These are phyloP conservation scores for Aureobasidium sp. DNA, from an alignment of 2,329 filamentous ascomycete genomes.

Conservation along the genomic window DNA sequence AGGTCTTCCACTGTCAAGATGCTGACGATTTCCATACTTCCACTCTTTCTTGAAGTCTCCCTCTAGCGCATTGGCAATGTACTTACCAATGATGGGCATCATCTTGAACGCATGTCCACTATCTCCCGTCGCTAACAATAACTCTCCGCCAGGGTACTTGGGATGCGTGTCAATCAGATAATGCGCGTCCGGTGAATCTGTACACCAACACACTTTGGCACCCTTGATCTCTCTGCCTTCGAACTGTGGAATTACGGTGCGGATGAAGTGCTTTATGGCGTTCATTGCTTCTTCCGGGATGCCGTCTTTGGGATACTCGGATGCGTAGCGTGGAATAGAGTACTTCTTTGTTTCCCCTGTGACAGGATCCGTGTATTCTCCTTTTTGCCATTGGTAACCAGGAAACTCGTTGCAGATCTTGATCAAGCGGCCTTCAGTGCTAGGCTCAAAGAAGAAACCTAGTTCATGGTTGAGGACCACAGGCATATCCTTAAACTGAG, in stretches of 20 bases:
- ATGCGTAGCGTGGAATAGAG: slow-evolving; percentile 5
- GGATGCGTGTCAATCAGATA: slow-evolving; percentile 47
- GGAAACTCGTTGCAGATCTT: slow-evolving; percentile 50
- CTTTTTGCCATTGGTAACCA: slow-evolving; percentile 32
- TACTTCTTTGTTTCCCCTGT: slow-evolving; percentile 6
- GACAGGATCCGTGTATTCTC: neutral
- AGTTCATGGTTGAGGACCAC: slow-evolving; percentile 41
- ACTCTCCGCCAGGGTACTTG: slow-evolving; percentile 24
- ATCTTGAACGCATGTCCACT: slow-evolving; percentile 48
- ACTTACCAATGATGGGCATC: slow-evolving; percentile 42
- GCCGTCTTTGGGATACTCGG: slow-evolving; percentile 1
- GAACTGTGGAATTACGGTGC: slow-evolving; percentile 40
- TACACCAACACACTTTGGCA: slow-evolving; percentile 49
- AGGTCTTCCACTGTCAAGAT: slow-evolving; percentile 1
- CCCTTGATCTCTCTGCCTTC: slow-evolving; percentile 40
- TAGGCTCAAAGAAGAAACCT: slow-evolving; percentile 45
- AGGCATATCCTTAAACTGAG: slow-evolving; percentile 39
- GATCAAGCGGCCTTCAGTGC: slow-evolving; percentile 36
- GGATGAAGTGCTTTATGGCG: slow-evolving; percentile 7
- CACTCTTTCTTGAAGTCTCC: slow-evolving; percentile 19
- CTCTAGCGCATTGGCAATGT: slow-evolving; percentile 43
- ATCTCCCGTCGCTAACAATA: slow-evolving; percentile 43
- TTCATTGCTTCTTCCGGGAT: slow-evolving; percentile 12
- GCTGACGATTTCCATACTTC: slow-evolving; percentile 4
- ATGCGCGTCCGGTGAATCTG: slow-evolving; percentile 46